phyloP scores from a whole-genome alignment of 106 monocot genomes.

The Dioscorea dumetorum region DNA sequence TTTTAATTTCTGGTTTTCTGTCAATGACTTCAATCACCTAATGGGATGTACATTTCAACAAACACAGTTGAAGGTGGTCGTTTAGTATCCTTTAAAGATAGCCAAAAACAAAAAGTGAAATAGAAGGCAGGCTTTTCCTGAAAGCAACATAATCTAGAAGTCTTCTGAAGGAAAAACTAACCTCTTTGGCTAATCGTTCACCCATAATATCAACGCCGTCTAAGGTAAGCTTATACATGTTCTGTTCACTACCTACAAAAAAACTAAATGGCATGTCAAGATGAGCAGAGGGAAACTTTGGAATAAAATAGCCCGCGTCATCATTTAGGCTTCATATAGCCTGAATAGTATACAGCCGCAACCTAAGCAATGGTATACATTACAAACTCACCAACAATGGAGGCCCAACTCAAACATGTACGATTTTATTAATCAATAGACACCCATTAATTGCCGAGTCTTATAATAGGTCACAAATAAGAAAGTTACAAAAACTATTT shows the following conservation, averaged over 20 bases:
- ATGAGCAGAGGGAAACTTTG: too few species aligned
- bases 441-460: too few species aligned
- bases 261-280: background rate
- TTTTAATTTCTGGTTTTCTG: conserved; percentile 42
- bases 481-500: too few species aligned
- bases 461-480: too few species aligned
- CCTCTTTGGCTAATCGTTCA: conserved; percentile 90
- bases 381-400: too few species aligned
- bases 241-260: conserved; percentile 75
- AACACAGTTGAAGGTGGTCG: background rate
- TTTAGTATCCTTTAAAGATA: background rate
- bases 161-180: conserved; percentile 19
- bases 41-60: conserved; percentile 4
- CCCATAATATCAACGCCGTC: conserved; percentile 99
- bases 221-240: conserved; percentile 69
- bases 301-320: too few species aligned
- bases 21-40: conserved; percentile 63
- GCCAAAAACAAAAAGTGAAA: background rate
- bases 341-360: too few species aligned
- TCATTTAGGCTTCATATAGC: too few species aligned
- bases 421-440: too few species aligned
- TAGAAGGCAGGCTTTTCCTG: background rate
- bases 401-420: too few species aligned
- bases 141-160: background rate
- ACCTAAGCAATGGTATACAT: too few species aligned